A percentile compares a stretch with the other conserved stretches of the same genome.
Evolutionary conservation across 805 yeast species (phyloP).

Genomic region (Monosporozyma solicola): DNA sequence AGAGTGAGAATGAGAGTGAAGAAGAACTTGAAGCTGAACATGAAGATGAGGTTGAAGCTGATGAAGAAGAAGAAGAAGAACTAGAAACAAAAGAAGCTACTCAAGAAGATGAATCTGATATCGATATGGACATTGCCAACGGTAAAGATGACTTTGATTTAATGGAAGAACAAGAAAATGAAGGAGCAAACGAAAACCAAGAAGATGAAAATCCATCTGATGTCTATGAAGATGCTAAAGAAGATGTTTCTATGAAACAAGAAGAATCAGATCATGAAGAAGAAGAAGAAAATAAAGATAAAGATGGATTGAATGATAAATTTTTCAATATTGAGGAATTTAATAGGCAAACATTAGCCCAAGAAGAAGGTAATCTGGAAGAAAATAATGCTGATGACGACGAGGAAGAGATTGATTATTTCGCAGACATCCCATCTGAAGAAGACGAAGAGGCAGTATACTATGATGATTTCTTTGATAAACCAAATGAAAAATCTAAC

Average conservation of each 20-base stretch:
- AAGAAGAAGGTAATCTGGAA: constrained; percentile 43
- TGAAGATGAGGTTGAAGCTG: constrained; percentile 17
- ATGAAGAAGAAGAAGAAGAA: constrained; percentile 20
- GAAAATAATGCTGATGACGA: constrained; percentile 37
- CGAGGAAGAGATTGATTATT: constrained; percentile 44
- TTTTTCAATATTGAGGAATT: constrained; percentile 81
- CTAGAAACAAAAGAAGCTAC: not conserved
- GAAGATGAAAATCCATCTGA: constrained; percentile 16
- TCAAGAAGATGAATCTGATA: constrained; percentile 15
- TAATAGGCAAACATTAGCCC: constrained; percentile 61
- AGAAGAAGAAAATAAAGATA: constrained; percentile 19
- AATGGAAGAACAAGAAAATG: constrained; percentile 8
- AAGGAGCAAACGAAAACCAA: constrained; percentile 9
- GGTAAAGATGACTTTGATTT: constrained; percentile 3
- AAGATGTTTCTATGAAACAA: constrained; percentile 9
- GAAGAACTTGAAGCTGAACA: constrained; percentile 10
- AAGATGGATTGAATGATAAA: constrained; percentile 59
- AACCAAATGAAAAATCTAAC: constrained; percentile 15
- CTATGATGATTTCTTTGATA: constrained; percentile 60
- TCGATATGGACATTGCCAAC: not conserved
- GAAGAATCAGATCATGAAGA: constrained; percentile 22
- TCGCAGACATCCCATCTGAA: constrained; percentile 45
- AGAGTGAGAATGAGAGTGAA: constrained; percentile 7
- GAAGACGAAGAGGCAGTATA: constrained; percentile 47
- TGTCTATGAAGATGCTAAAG: not conserved